These are phyloP conservation scores for Sinapis alba DNA, from an alignment of 441 rosid genomes.

Conservation along the genomic window DNA sequence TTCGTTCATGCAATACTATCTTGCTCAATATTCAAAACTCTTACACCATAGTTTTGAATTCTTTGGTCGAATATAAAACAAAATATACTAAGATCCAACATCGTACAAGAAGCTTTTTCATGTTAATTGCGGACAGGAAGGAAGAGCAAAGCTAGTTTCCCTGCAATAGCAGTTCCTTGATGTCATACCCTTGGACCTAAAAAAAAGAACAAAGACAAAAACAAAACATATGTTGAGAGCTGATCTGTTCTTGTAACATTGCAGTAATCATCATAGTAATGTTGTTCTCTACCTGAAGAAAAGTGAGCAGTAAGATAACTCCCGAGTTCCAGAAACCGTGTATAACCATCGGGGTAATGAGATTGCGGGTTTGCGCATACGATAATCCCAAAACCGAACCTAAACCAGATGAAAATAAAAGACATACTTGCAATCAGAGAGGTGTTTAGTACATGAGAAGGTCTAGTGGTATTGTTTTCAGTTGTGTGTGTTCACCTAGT, in stretches of 20 bases:
- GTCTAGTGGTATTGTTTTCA: neutral
- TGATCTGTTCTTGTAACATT: neutral
- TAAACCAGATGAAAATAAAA: constrained; percentile 26
- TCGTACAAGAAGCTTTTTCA: neutral
- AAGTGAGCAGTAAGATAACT: constrained; percentile 77
- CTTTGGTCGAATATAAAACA: neutral
- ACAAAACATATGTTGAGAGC: neutral
- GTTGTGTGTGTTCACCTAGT: constrained; percentile 49
- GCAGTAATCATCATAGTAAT: neutral
- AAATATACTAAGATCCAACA: neutral
- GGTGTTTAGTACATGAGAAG: constrained; percentile 11
- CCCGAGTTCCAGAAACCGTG: constrained; percentile 93
- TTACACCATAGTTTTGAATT: neutral
- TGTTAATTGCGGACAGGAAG: constrained; percentile 9
- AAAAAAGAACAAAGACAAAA: neutral
- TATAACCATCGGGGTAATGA: constrained; percentile 71
- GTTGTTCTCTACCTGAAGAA: constrained; percentile 67
- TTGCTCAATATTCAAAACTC: neutral
- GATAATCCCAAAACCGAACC: constrained; percentile 78
- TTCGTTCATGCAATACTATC: constrained; percentile 3
- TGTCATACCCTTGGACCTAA: constrained; percentile 42
- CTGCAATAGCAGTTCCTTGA: constrained; percentile 38
- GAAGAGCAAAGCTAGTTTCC: constrained; percentile 27
- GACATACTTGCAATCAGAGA: neutral
- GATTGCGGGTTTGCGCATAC: constrained; percentile 92